These are phyloP conservation scores for Cardamine resedifolia DNA, from an alignment of 345 rosid species.

Conservation along the genomic window DNA sequence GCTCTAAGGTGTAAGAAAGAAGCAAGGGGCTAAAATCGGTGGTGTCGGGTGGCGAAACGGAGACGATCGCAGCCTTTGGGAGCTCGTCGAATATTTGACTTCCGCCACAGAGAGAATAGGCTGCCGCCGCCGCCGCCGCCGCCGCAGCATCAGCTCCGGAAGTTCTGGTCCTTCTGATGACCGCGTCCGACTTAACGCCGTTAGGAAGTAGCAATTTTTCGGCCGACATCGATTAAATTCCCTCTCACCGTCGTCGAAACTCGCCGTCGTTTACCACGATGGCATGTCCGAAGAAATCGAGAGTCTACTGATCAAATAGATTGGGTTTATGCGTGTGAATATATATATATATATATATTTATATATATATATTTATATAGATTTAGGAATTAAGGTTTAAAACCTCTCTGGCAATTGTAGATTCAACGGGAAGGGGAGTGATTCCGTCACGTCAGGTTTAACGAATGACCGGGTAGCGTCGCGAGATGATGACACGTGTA, in stretches of 20 bases:
- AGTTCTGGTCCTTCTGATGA: constrained; percentile 23
- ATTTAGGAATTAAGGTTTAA: not conserved
- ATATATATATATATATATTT: not conserved
- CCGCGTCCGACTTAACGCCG: constrained; percentile 37
- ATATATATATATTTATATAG: not conserved
- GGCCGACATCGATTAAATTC: constrained; percentile 41
- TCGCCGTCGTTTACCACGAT: constrained; percentile 21
- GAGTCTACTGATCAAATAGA: constrained; percentile 4
- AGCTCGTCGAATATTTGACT: constrained; percentile 61
- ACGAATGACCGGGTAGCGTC: not conserved
- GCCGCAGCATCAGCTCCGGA: constrained; percentile 7
- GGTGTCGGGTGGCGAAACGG: constrained; percentile 73
- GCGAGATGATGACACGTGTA: constrained; percentile 29
- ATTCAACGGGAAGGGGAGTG: constrained; percentile 26
- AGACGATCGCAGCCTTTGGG: constrained; percentile 61
- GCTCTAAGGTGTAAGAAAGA: constrained; percentile 75
- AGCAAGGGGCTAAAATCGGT: constrained; percentile 89
- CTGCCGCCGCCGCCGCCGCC: constrained; percentile 5
- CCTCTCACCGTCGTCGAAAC: constrained; percentile 7
- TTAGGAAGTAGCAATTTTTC: constrained; percentile 56
- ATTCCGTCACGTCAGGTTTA: constrained; percentile 36
- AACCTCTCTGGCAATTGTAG: not conserved
- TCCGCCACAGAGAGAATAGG: constrained; percentile 7
- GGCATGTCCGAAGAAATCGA: constrained; percentile 13
- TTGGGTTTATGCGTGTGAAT: not conserved